These are phyloP conservation scores for Cladosporium sphaerospermum DNA, from an alignment of 2,329 filamentous ascomycete genomes.

Conservation along the genomic window DNA sequence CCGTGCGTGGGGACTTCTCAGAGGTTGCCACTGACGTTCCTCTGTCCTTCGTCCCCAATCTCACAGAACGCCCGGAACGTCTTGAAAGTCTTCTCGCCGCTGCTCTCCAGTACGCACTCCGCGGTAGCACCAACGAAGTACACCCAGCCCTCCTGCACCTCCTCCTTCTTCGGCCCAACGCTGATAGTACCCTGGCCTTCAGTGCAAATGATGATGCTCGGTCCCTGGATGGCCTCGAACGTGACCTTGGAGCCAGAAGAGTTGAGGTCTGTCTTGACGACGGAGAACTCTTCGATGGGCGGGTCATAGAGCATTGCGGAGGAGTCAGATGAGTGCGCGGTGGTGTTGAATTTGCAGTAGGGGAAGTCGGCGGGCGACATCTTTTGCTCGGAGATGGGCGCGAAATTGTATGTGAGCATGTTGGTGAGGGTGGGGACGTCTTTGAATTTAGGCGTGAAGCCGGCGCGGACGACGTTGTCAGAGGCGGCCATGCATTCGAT, in stretches of 20 bases:
- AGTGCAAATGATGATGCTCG: slow-evolving; percentile 90
- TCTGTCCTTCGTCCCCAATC: slow-evolving; percentile 48
- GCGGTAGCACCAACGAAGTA: slow-evolving; percentile 76
- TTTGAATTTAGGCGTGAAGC: slow-evolving; percentile 98
- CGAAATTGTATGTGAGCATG: slow-evolving; percentile 93
- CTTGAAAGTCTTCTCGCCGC: slow-evolving; percentile 62
- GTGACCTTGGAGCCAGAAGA: slow-evolving; percentile 69
- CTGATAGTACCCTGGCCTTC: slow-evolving; percentile 74
- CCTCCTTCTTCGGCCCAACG: slow-evolving; percentile 74
- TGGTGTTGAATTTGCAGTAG: slow-evolving; percentile 74
- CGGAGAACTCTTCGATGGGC: slow-evolving; percentile 92
- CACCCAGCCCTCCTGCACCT: slow-evolving; percentile 49
- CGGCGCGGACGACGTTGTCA: slow-evolving; percentile 97
- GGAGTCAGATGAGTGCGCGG: slow-evolving; percentile 72
- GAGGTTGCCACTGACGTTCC: neutral
- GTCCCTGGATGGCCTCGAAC: slow-evolving; percentile 79
- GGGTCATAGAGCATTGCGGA: slow-evolving; percentile 77
- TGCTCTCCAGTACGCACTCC: slow-evolving; percentile 69
- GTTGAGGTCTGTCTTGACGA: slow-evolving; percentile 73
- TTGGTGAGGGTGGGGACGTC: slow-evolving; percentile 81
- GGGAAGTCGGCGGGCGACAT: slow-evolving; percentile 81
- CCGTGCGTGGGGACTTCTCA: neutral
- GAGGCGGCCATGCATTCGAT: slow-evolving; percentile 98
- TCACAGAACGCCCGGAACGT: slow-evolving; percentile 95
- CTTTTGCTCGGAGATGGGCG: slow-evolving; percentile 91